These are phyloP conservation scores for Neurospora sp. DNA, from an alignment of 495 filamentous ascomycete species.

Conservation along the genomic window DNA sequence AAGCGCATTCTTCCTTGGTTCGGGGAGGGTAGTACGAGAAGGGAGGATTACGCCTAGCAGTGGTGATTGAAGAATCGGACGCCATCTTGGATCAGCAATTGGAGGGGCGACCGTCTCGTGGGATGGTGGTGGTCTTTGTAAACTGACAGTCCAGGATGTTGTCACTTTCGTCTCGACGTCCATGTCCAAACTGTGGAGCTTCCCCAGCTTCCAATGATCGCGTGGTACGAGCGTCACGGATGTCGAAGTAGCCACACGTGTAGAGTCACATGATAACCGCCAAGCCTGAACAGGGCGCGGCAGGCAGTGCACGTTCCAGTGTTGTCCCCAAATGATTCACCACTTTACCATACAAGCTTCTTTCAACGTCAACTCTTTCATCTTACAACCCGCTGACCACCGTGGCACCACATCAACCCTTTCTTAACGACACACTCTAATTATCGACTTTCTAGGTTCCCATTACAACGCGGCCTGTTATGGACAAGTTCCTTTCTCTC, in stretches of 20 bases:
- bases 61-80: slow-evolving; percentile 19
- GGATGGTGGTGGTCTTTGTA: slow-evolving; percentile 10
- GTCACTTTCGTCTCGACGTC: not conserved
- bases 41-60: slow-evolving; percentile 23
- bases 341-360: not conserved
- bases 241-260: not conserved
- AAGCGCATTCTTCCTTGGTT: not conserved
- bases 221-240: not conserved
- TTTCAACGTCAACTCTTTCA: not conserved
- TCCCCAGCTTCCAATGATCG: not conserved
- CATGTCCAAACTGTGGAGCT: not conserved
- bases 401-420: not conserved
- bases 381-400: not conserved
- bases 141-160: not conserved
- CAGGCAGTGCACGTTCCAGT: not conserved
- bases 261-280: not conserved
- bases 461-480: not conserved
- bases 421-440: not conserved
- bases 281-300: not conserved
- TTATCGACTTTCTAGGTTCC: not conserved
- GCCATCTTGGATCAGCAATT: slow-evolving; percentile 27
- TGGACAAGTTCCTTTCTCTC: too few relatives aligned
- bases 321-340: not conserved
- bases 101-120: slow-evolving; percentile 12
- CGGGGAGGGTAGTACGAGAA: not conserved